phyloP scores from a whole-genome alignment of 108 stramenopile species.

The Cyclostephanos invisitatus region DNA sequence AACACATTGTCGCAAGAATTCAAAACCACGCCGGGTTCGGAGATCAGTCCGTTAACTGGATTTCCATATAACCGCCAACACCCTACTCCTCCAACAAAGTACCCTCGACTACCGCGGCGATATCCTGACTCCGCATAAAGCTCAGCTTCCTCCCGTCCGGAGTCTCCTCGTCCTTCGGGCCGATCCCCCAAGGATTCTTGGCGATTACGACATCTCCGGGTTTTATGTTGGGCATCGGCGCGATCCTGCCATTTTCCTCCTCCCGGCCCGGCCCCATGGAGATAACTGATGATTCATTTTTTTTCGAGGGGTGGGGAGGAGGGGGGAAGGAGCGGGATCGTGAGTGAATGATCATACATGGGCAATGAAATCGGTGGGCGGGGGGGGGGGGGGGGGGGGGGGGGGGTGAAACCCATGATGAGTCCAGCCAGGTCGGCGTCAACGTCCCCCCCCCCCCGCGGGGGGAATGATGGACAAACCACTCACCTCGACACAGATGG shows the following conservation, averaged over 20 bases:
- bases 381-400: not conserved
- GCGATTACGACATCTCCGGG: slow-evolving; percentile 79
- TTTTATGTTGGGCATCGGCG: slow-evolving; percentile 78
- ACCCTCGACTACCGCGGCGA: slow-evolving; percentile 78
- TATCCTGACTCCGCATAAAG: slow-evolving; percentile 78
- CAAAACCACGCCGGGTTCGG: not conserved
- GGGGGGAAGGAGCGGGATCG: not conserved
- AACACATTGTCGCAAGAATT: not conserved
- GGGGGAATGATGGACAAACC: not conserved
- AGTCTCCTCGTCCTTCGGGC: slow-evolving; percentile 90
- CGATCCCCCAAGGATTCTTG: slow-evolving; percentile 93
- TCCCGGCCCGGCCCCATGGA: slow-evolving; percentile 81
- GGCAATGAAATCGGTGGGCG: not conserved
- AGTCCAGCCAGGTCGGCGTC: not conserved
- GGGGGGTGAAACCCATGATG: not conserved
- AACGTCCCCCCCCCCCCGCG: not conserved
- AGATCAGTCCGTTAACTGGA: not conserved
- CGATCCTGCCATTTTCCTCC: slow-evolving; percentile 82
- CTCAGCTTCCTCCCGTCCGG: slow-evolving; percentile 85
- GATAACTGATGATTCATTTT: slow-evolving; percentile 42
- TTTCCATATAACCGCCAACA: not conserved
- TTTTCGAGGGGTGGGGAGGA: not conserved
- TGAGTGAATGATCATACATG: not conserved
- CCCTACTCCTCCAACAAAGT: slow-evolving; percentile 35
- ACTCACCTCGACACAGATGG: slow-evolving; percentile 68